A percentile compares a stretch with the other conserved stretches of the same genome.
Conservation (phyloP, 1,139 yeast species). For the Suhomyces chickasaworum region DNA sequence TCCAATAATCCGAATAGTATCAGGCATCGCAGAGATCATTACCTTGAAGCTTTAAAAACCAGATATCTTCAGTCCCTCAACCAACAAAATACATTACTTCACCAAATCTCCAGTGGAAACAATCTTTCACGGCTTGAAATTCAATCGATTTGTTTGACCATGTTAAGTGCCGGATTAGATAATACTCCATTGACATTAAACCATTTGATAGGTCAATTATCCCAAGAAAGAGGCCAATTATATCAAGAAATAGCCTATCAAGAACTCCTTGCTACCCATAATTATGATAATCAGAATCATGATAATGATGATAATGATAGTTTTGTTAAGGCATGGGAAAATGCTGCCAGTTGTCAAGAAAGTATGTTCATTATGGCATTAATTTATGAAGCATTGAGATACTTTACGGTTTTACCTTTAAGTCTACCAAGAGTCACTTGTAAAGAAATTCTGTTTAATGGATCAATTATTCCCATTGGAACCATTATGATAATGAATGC, state of each 20-base stretch:
- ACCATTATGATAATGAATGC: slow-evolving; percentile 67
- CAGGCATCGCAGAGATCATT: slow-evolving; percentile 53
- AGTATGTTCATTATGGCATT: slow-evolving; percentile 59
- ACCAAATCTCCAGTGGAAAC: slow-evolving; percentile 7
- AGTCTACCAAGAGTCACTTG: slow-evolving; percentile 66
- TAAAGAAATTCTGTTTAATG: slow-evolving; percentile 42
- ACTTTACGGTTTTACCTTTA: slow-evolving; percentile 67
- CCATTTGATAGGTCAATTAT: slow-evolving; percentile 62
- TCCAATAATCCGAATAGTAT: slow-evolving; percentile 34
- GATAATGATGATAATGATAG: too few species aligned
- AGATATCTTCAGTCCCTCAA: background rate
- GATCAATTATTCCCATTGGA: slow-evolving; percentile 51
- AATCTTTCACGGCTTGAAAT: slow-evolving; percentile 31
- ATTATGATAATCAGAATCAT: too few species aligned
- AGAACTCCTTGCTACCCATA: slow-evolving; percentile 35
- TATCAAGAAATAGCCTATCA: slow-evolving; percentile 47
- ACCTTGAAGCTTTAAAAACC: slow-evolving; percentile 48
- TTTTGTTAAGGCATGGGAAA: slow-evolving; percentile 48
- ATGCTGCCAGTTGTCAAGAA: slow-evolving; percentile 36
- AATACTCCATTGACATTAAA: slow-evolving; percentile 67
- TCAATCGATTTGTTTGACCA: slow-evolving; percentile 65
- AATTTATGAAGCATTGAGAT: slow-evolving; percentile 62
- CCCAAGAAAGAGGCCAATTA: slow-evolving; percentile 48
- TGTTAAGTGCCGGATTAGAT: slow-evolving; percentile 81
- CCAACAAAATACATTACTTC: background rate